Evolutionary conservation across 2,329 filamentous ascomycete genomes (phyloP).

Genomic region (Hypoxylon sp.): DNA sequence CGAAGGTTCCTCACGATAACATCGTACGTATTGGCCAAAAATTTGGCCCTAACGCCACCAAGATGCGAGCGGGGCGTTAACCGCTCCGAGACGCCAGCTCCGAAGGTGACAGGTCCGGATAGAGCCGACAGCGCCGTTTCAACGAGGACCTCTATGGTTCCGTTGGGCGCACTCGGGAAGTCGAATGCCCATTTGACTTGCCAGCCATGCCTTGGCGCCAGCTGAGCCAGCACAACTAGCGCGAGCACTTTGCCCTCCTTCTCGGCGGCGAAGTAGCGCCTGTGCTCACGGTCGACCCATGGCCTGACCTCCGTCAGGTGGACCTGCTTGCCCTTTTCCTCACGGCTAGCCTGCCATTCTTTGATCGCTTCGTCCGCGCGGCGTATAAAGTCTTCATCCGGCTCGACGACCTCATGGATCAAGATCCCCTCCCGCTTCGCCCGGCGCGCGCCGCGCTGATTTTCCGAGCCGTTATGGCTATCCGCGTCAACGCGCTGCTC

Average conservation of each 20-base stretch:
- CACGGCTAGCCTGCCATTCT: constrained; percentile 79
- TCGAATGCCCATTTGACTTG: constrained; percentile 96
- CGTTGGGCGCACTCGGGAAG: constrained; percentile 86
- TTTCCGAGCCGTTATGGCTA: constrained; percentile 71
- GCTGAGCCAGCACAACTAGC: constrained; percentile 84
- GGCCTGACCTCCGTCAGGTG: constrained; percentile 91
- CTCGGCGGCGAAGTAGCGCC: constrained; percentile 86
- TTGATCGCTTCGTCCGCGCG: constrained; percentile 75
- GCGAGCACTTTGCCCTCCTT: constrained; percentile 78
- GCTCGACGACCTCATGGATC: constrained; percentile 77
- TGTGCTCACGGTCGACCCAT: constrained; percentile 86
- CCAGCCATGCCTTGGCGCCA: constrained; percentile 86
- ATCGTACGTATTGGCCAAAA: constrained; percentile 85
- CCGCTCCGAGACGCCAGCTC: constrained; percentile 81
- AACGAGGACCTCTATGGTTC: constrained; percentile 87
- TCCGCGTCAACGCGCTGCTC: constrained; percentile 89
- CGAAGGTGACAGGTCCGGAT: constrained; percentile 82
- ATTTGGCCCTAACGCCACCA: constrained; percentile 82
- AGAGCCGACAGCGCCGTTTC: constrained; percentile 55
- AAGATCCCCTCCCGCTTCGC: constrained; percentile 72
- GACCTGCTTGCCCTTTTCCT: constrained; percentile 71
- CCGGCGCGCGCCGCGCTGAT: constrained; percentile 79
- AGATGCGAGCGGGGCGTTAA: constrained; percentile 86
- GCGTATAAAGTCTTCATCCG: constrained; percentile 49
- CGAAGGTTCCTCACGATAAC: constrained; percentile 58